phyloP scores from a whole-genome alignment of 345 rosid genomes.

The Hibiscus trionum region DNA sequence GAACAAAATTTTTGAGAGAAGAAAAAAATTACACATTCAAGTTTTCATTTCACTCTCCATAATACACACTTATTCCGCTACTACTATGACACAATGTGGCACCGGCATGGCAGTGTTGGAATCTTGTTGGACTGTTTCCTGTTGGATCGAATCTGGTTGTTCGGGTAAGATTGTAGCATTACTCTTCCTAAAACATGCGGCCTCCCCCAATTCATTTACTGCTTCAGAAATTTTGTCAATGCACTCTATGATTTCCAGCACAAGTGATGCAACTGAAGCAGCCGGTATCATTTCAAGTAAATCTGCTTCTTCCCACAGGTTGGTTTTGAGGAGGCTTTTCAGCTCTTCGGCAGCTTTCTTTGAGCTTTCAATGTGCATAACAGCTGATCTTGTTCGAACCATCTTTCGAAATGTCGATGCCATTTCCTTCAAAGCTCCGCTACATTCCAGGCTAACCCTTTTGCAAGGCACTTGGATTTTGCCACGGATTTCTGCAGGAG shows the following conservation, averaged over 20 bases:
- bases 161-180: no score
- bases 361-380: slow-evolving; percentile 14
- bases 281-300: slow-evolving; percentile 9
- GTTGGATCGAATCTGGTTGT: neutral
- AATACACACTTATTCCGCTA: neutral
- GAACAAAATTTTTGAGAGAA: no score
- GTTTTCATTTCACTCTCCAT: no score
- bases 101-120: neutral
- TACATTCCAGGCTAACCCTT: slow-evolving; percentile 19
- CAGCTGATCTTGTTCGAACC: slow-evolving; percentile 5
- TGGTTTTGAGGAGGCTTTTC: slow-evolving; percentile 14
- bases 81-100: neutral
- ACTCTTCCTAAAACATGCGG: slow-evolving; percentile 14
- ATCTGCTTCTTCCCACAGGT: slow-evolving; percentile 12
- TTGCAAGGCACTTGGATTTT: slow-evolving; percentile 24
- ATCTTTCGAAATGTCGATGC: slow-evolving; percentile 20
- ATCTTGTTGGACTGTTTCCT: neutral
- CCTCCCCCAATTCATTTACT: slow-evolving; percentile 23
- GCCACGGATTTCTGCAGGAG: slow-evolving; percentile 9
- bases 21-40: no score
- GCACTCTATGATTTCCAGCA: slow-evolving; percentile 25
- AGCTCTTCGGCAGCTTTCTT: slow-evolving; percentile 19
- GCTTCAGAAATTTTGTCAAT: slow-evolving; percentile 25
- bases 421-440: slow-evolving; percentile 34
- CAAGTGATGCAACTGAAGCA: slow-evolving; percentile 25